Evolutionary conservation across 1,139 yeast genomes (phyloP), one percentile per base, ranked within the genome.

Genomic region (Debaryomyces sp.): DNA sequence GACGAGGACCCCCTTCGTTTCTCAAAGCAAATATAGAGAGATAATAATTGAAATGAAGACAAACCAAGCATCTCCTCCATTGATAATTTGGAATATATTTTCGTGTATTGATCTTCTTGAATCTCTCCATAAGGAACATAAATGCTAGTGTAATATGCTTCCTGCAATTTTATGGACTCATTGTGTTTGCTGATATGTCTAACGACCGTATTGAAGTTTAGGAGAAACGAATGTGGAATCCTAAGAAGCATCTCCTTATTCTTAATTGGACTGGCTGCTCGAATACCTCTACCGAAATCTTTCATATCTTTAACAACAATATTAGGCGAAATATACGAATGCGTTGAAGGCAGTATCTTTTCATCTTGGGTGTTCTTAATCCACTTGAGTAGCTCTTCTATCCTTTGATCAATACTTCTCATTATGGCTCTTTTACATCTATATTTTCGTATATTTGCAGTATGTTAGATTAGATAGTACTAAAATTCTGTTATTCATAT

Each of bases 261-360:
- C 13, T 55, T 55, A 29, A 88, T 61, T 4, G 47, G 43, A 0
- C 62, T 63, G 0, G 49, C 52, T 4, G 84, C 80, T 40, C 75
- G 70, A 30, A 89, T 75, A 54, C 91, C 89, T 64, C 92, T 76
- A 26, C 96, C 96, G 33, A 81, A 76, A 8, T 66, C 60, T 8
- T 51, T 49, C 32, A 55, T 59, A 35, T 65, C 65, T 29, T 56
- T 55, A n/a, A 73, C 70, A 8, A 52, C 57, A 18, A 71, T 54
- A 44, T 64, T 66, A 7, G 70, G 63, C 4, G 75, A 70, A 13
- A 72, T 62, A 49, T 56, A 67, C 1, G 70, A 55, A 43, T 61
- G 61, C 1, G 61, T 51, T 1, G 66, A 59, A 4, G 64, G 64
- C 40, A 54, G 49, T 9, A 52, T 43, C 4, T 54, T 46, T 26